Conservation (phyloP, 306 rosid genomes). For the Vigna reflexopilosa region DNA sequence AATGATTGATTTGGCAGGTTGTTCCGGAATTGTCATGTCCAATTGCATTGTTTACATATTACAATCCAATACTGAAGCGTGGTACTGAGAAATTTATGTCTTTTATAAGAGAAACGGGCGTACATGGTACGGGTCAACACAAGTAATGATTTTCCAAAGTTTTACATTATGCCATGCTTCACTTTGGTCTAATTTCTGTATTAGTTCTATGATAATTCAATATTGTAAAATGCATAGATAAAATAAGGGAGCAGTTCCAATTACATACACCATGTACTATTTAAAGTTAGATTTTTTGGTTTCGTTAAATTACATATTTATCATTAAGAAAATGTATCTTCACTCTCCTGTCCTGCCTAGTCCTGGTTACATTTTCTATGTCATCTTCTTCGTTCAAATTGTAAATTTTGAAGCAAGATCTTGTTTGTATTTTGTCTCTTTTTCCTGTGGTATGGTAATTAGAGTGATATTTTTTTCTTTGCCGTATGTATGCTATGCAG, state of each 20-base stretch:
- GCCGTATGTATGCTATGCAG: slow-evolving; percentile 46
- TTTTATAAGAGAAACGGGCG: slow-evolving; percentile 67
- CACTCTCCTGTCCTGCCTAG: slow-evolving; percentile 32
- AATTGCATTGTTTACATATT: slow-evolving; percentile 82
- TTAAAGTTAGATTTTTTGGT: not conserved
- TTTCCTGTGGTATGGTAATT: slow-evolving; percentile 22
- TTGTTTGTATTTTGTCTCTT: not conserved
- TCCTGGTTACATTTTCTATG: slow-evolving; percentile 21
- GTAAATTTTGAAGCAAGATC: not conserved
- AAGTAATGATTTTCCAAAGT: slow-evolving; percentile 35
- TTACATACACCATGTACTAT: slow-evolving; percentile 17
- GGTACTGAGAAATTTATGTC: slow-evolving; percentile 81
- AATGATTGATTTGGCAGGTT: slow-evolving; percentile 63
- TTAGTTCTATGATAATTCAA: slow-evolving; percentile 12
- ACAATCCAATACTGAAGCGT: slow-evolving; percentile 92
- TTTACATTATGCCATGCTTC: slow-evolving; percentile 8
- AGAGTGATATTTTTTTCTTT: slow-evolving; percentile 9
- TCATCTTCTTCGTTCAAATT: not conserved
- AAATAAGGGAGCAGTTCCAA: slow-evolving; percentile 21
- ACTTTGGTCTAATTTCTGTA: slow-evolving; percentile 12
- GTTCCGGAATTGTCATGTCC: slow-evolving; percentile 87
- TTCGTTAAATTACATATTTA: slow-evolving; percentile 20
- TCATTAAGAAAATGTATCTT: slow-evolving; percentile 30
- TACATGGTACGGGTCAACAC: slow-evolving; percentile 65
- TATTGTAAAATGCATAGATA: slow-evolving; percentile 24